Evolutionary conservation across 2,329 filamentous ascomycete genomes (phyloP), one percentile per base, ranked within the genome.

Genomic region (Dryadomyces quercivorus): DNA sequence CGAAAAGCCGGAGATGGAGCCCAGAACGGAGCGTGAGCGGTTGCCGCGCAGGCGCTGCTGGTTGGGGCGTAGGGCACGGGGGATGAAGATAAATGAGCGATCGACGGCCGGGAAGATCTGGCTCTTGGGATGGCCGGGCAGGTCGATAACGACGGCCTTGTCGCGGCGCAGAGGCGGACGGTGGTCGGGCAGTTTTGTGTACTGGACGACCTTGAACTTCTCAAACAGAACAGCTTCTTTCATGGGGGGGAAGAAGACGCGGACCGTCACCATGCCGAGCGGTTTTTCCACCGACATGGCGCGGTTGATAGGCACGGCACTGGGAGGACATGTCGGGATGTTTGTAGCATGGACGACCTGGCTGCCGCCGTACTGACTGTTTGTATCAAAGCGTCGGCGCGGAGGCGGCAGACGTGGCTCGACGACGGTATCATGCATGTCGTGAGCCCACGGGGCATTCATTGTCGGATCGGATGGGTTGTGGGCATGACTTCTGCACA

Each of bases 21-120:
- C 84, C 69, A 86, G 78, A 16, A 82, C 81, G 56, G 88, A 86
- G 42, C 88, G 83, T 42, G 31, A n/a, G 1, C 88, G 85, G 64
- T 88, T 85, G 57, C 85, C 86, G 54, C 86, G 78, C 52, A 84
- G 81, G 34, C 83, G 81, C 72, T 95, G 88, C 50, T 95, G 90
- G 66, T 95, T 96, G 15, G 93, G 93, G 61, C 93, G 82, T 72
- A 96, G 79, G 12, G 92, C 92, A 61, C 93, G 81, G 13, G 93
- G 93, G 57, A 98, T 98, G 70, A 98, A 98, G 63, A 96, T 95
- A 68, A 98, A 98, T 0, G 93, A 97, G 60, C 93, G 78, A 63
- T 96, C 91, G 49, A 81, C 76, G 2, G 90, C 86, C 6, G 93
- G 93, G 69, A 93, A 95, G 57, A 96, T 91, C 68, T 96, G 96